Conservation (phyloP, 1,139 yeast species). For the Yamadazyma dushanensis region DNA sequence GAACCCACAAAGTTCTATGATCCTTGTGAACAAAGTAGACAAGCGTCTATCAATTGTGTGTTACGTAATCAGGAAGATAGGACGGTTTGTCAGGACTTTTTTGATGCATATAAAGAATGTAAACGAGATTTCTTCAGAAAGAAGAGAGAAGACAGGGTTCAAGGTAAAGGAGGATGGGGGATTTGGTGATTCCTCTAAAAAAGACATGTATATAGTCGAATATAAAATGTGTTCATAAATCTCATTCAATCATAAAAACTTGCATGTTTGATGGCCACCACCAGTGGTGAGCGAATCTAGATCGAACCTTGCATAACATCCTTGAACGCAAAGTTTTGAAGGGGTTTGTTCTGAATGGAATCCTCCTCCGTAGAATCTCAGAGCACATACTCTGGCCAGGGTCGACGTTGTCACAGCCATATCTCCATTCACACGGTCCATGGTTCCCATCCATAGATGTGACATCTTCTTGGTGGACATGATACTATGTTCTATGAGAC, state of each 20-base stretch:
- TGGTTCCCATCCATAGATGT: neutral
- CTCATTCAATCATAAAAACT: slow-evolving; percentile 4
- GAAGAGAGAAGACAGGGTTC: slow-evolving; percentile 35
- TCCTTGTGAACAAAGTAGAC: slow-evolving; percentile 88
- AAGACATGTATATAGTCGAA: neutral
- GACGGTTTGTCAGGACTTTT: slow-evolving; percentile 77
- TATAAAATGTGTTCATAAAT: neutral
- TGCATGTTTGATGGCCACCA: slow-evolving; percentile 16
- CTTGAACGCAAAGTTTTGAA: neutral
- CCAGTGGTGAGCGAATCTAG: slow-evolving; percentile 11
- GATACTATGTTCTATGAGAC: neutral
- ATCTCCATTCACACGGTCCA: slow-evolving; percentile 1
- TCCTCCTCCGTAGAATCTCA: neutral
- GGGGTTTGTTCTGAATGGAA: neutral
- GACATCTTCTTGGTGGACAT: neutral
- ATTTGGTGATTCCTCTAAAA: slow-evolving; percentile 25
- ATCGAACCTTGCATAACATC: neutral
- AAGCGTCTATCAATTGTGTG: slow-evolving; percentile 82
- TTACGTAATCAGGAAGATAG: slow-evolving; percentile 73
- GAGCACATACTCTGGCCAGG: neutral
- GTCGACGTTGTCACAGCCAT: neutral
- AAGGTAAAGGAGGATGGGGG: slow-evolving; percentile 51
- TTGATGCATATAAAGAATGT: slow-evolving; percentile 91
- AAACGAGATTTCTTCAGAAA: slow-evolving; percentile 71
- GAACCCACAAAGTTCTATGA: slow-evolving; percentile 85